Percentiles rank a stretch among this genome's conserved stretches.
Evolutionary conservation across 179 eudicot species (phyloP).

Genomic region (Camellia oleifera): DNA sequence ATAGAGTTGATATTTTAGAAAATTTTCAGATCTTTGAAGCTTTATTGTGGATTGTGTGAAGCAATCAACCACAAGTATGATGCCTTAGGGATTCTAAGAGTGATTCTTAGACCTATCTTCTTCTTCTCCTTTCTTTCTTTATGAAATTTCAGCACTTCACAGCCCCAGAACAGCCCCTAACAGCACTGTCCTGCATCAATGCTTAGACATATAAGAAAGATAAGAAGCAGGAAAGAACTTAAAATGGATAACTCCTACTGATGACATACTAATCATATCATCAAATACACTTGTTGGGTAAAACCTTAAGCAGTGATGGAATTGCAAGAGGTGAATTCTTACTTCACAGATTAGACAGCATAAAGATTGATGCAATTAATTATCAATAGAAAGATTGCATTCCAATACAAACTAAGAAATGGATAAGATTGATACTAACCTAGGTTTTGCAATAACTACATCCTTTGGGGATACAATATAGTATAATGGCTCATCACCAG

Average conservation of each 20-base stretch:
- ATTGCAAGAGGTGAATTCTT: background rate
- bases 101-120: too few relatives aligned
- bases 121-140: too few relatives aligned
- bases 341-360: background rate
- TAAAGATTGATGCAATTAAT: background rate
- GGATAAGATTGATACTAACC: conserved; percentile 38
- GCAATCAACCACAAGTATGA: too few relatives aligned
- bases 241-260: background rate
- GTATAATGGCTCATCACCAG: conserved; percentile 94
- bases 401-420: background rate
- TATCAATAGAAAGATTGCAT: background rate
- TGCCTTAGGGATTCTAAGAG: too few relatives aligned
- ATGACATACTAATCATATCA: background rate
- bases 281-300: background rate
- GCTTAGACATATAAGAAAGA: background rate
- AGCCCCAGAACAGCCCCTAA: too few relatives aligned
- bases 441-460: conserved; percentile 93
- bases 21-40: too few relatives aligned
- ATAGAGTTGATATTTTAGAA: too few relatives aligned
- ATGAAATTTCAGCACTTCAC: too few relatives aligned
- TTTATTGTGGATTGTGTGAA: too few relatives aligned
- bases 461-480: conserved; percentile 97
- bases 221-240: background rate
- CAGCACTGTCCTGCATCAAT: too few relatives aligned
- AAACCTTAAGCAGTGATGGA: background rate